phyloP scores from a whole-genome alignment of 208 protist genomes.

The Trypanosoma boissoni region DNA sequence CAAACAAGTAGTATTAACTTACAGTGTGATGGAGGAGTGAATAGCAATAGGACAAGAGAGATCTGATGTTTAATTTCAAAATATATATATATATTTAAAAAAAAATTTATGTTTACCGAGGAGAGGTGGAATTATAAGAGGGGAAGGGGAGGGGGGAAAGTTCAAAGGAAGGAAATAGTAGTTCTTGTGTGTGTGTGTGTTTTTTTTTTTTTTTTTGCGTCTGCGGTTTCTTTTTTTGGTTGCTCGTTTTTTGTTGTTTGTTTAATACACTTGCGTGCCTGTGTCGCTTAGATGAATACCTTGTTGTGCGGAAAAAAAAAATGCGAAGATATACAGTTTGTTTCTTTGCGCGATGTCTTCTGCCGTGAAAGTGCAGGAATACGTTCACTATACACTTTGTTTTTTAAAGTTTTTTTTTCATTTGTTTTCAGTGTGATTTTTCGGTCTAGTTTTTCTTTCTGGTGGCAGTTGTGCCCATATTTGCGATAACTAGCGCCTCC shows the following conservation, averaged over 20 bases:
- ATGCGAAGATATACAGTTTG: no score
- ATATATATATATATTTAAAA: no score
- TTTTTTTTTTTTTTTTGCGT: conserved; percentile 16
- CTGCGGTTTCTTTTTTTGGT: background rate
- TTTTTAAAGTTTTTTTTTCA: background rate
- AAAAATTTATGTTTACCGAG: no score
- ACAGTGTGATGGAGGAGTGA: no score
- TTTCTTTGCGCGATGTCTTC: no score
- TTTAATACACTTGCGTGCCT: background rate
- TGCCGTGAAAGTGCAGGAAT: background rate
- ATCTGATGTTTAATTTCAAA: no score
- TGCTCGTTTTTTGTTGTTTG: conserved; percentile 1
- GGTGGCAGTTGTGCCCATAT: background rate
- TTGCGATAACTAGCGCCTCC: background rate
- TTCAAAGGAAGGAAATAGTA: no score
- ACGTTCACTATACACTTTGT: background rate
- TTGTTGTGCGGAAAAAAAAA: no score
- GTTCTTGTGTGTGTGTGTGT: conserved; percentile 6
- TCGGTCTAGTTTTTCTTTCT: background rate
- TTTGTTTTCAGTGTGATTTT: background rate
- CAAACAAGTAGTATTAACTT: no score
- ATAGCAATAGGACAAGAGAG: no score
- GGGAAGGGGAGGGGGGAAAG: no score
- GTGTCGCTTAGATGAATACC: background rate
- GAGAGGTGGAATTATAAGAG: no score